Evolutionary conservation across 176 grass and related monocot species (phyloP).

Genomic region (Chloris gayana): DNA sequence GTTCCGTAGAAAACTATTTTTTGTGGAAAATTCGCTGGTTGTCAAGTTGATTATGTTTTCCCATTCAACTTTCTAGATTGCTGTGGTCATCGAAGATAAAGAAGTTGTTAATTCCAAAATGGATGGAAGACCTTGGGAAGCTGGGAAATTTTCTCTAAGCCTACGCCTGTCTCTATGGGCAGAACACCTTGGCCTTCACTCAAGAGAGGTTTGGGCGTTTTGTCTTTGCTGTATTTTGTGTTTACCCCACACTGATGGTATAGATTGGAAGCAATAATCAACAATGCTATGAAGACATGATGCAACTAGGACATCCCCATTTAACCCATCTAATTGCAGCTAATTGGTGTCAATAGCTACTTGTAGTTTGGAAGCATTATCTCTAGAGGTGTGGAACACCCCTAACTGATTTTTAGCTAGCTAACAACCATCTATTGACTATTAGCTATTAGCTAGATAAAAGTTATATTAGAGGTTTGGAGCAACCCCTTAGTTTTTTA

Average conservation of each 20-base stretch:
- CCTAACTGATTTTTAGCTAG: too few relatives aligned
- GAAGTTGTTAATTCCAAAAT: constrained; percentile 88
- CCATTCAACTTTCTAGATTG: constrained; percentile 65
- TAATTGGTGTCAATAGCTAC: too few relatives aligned
- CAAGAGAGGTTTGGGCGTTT: constrained; percentile 71
- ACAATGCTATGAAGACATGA: neutral
- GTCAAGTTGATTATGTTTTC: neutral
- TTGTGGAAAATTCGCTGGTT: constrained; percentile 8
- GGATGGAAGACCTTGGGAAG: constrained; percentile 96
- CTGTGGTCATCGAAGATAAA: constrained; percentile 97
- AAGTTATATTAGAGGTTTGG: too few relatives aligned
- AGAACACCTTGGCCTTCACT: constrained; percentile 93
- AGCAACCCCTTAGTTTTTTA: neutral
- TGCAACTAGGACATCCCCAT: constrained; percentile 22
- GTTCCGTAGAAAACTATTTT: constrained; percentile 6
- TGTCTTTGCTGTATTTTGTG: constrained; percentile 2
- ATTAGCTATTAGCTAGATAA: too few relatives aligned
- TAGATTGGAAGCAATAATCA: neutral
- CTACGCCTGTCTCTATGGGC: constrained; percentile 86
- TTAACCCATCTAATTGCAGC: neutral
- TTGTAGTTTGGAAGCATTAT: too few relatives aligned
- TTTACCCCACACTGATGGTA: neutral
- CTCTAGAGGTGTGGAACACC: too few relatives aligned
- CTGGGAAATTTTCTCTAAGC: constrained; percentile 87
- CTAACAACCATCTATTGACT: too few relatives aligned